A percentile compares a stretch with the other conserved stretches of the same genome.
These are phyloP conservation scores for Huntiella abstrusa DNA, from an alignment of 2,329 filamentous ascomycete species.

Conservation along the genomic window DNA sequence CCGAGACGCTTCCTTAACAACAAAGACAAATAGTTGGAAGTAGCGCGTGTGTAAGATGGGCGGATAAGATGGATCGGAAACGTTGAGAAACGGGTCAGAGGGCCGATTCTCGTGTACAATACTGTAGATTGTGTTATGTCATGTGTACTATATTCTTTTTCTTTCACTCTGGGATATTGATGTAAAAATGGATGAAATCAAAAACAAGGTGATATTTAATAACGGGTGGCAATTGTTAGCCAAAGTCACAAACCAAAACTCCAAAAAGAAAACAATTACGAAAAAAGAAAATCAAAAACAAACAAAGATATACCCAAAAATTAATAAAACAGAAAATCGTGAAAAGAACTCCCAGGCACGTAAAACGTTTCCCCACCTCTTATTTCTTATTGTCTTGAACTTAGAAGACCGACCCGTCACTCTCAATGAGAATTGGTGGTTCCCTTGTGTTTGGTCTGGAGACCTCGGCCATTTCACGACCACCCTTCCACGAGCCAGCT, in stretches of 20 bases:
- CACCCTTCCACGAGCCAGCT: slow-evolving; percentile 96
- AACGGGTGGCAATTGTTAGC: not conserved
- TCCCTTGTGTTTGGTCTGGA: slow-evolving; percentile 91
- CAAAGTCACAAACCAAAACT: not conserved
- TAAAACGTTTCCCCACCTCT: not conserved
- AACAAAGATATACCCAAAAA: not conserved
- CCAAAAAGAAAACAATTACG: not conserved
- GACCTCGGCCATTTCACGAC: slow-evolving; percentile 87
- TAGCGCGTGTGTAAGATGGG: not conserved
- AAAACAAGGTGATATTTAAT: slow-evolving; percentile 1
- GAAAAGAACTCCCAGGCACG: not conserved
- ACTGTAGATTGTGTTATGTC: slow-evolving; percentile 10
- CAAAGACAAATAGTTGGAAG: too few relatives aligned
- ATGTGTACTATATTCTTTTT: slow-evolving; percentile 8
- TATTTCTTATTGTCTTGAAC: not conserved
- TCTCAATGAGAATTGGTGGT: slow-evolving; percentile 88
- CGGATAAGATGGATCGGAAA: not conserved
- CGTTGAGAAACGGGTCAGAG: not conserved
- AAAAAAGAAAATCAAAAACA: too few relatives aligned
- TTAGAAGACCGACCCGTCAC: slow-evolving; percentile 78
- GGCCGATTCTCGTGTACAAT: slow-evolving; percentile 10
- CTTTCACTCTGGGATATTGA: not conserved
- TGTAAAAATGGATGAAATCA: not conserved
- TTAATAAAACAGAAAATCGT: not conserved
- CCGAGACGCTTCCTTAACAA: slow-evolving; percentile 10